Evolutionary conservation across 441 rosid genomes (phyloP), one percentile per base, ranked within the genome.

Genomic region (Eugenia klotzschiana): DNA sequence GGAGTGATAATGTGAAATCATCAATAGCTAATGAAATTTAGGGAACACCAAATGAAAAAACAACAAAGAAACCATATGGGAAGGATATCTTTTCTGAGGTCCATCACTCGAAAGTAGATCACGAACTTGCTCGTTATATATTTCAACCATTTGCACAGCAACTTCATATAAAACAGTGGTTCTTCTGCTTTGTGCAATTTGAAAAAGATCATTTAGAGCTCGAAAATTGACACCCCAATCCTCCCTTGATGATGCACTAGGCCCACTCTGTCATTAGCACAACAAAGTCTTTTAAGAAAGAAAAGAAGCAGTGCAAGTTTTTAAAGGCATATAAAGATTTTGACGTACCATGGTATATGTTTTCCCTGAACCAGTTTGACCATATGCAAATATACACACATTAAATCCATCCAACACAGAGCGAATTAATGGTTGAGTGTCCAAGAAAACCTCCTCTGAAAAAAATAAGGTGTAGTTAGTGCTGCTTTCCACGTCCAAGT

Each of bases 361-460:
- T 88, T 96, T 96, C 55, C 99, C 99, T 3, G 99, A 96, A 27
- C 99, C 99, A 56, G 98, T 96, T 90, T 96, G 99, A 58, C 99
- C 99, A 87, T 96, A 96, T 37, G 99, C 99, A 88, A 96, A 95
- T 87, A 96, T 95, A 74, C 98, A 96, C 29, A 96, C 97, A 85
- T 92, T 95, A 87, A 91, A 95, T 26, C 99, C 99, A 83, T 96
- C 98, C 56, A 95, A 92, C 77, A 95, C 95, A 20, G 94, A 95
- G 41, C 95, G 94, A 85, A 96, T 94, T 87, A 96, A 88, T 23
- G 97, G 98, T 82, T 74, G 73, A 55, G 99, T 94, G 87, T 97
- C 99, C 87, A 92, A 83, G 88, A 92, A 97, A 84, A 96, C 98
- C 85, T 94, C 98, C 91, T 90, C 99, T 97, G 90, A 51, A 85